A percentile compares a stretch with the other conserved stretches of the same genome.
Evolutionary conservation across 805 yeast species (phyloP).

Genomic region (Candida pseudofarinosa): DNA sequence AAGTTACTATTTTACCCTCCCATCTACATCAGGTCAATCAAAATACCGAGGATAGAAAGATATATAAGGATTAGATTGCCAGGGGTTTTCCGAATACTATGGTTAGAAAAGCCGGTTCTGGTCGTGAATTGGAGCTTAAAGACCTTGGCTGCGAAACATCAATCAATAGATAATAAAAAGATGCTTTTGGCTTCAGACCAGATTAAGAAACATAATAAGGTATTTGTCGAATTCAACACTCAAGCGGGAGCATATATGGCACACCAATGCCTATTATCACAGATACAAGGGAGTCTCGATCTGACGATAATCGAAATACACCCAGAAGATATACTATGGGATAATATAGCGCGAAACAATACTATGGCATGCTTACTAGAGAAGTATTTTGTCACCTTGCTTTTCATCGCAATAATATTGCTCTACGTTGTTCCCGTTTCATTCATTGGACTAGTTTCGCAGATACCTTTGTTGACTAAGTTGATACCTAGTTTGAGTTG

Average conservation of each 20-base stretch:
- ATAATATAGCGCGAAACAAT: conserved; percentile 44
- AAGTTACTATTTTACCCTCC: conserved; percentile 30
- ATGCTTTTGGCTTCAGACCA: conserved; percentile 12
- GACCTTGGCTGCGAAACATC: conserved; percentile 11
- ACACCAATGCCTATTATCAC: conserved; percentile 51
- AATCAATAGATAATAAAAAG: conserved; percentile 18
- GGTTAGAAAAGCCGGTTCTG: conserved; percentile 16
- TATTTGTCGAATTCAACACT: conserved; percentile 59
- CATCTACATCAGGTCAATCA: conserved; percentile 15
- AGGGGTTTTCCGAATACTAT: conserved; percentile 24
- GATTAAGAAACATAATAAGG: conserved; percentile 34
- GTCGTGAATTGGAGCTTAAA: conserved; percentile 27
- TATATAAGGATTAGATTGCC: conserved; percentile 19
- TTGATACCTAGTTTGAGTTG: conserved; percentile 58
- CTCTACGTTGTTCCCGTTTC: conserved; percentile 83
- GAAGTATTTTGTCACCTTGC: conserved; percentile 39
- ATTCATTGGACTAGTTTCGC: conserved; percentile 70
- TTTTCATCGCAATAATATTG: conserved; percentile 47
- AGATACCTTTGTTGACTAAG: conserved; percentile 59
- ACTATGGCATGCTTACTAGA: conserved; percentile 35
- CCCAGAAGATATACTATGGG: conserved; percentile 72
- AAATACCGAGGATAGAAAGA: conserved; percentile 19
- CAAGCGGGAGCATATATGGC: conserved; percentile 60
- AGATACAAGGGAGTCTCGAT: conserved; percentile 39
- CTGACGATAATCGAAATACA: conserved; percentile 49